Evolutionary conservation across 352 stramenopile genomes (phyloP).

Genomic region (Phytophthora macrochlamydospora): DNA sequence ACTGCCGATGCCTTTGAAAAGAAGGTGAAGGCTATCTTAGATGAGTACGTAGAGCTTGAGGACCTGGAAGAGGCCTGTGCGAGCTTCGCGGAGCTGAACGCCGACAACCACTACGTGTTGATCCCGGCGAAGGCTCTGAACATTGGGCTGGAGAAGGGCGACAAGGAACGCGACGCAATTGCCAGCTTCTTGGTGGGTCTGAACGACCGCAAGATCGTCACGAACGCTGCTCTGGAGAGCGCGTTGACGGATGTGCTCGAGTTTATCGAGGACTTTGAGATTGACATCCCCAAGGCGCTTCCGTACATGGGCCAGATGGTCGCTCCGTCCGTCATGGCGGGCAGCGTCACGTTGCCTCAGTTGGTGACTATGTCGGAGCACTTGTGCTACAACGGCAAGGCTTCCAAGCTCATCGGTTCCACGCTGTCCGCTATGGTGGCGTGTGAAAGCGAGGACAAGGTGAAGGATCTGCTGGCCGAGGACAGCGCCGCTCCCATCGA

Average conservation of each 20-base stretch:
- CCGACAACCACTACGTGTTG: constrained; percentile 46
- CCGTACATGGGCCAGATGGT: constrained; percentile 53
- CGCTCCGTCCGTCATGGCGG: constrained; percentile 54
- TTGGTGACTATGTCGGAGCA: constrained; percentile 27
- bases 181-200: constrained; percentile 60
- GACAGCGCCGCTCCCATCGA: constrained; percentile 31
- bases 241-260: constrained; percentile 48
- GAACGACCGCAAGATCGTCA: constrained; percentile 55
- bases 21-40: constrained; percentile 83
- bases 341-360: constrained; percentile 44
- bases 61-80: constrained; percentile 80
- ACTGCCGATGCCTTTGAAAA: constrained; percentile 78
- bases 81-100: constrained; percentile 66
- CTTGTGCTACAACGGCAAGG: neutral
- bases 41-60: constrained; percentile 86
- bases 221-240: constrained; percentile 36
- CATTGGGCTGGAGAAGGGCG: constrained; percentile 75
- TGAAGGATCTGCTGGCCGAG: constrained; percentile 40
- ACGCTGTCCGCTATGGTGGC: constrained; percentile 45
- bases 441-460: constrained; percentile 45
- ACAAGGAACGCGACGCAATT: constrained; percentile 64
- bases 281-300: neutral
- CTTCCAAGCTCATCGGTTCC: constrained; percentile 56
- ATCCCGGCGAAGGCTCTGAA: constrained; percentile 63
- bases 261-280: neutral